Evolutionary conservation across 768 basidiomycete genomes (phyloP), one percentile per base, ranked within the genome.

Genomic region (Myochromella boudieri): DNA sequence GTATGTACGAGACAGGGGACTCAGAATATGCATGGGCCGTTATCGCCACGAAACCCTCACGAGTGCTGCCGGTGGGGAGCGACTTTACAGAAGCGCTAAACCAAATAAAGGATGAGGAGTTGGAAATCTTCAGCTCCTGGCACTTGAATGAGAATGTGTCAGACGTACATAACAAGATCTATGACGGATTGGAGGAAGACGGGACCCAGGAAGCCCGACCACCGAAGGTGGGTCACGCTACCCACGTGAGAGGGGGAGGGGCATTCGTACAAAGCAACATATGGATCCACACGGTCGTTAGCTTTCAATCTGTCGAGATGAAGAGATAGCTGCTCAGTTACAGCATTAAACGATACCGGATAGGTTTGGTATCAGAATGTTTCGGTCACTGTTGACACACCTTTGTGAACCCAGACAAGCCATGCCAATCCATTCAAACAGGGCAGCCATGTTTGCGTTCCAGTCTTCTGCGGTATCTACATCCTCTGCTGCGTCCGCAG

Each of bases 371-470:
- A 33, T 44, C 15, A 46, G 31, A 51, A n/a, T 31, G n/a, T 31
- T 8, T 8, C 29, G n/a, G n/a, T n/a, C n/a, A n/a, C n/a, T n/a
- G n/a, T 31, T 32, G 21, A 49, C 59, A 5, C 49, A 84, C 87
- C 87, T 72, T 58, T 85, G 83, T 1, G 87, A 71, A 11, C 80
- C 84, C 4, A 89, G 57, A 46, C 70, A 72, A 3, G 80, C 83
- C 79, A 89, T 76, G 6, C 86, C 87, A 6, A 81, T 71, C 87
- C 87, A 90, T 59, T 89, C 87, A 42, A 85, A 83, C 12, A 87
- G 63, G 3, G 58, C 63, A 6, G 64, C 59, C 33, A 78, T 63
- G 6, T 69, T 66, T 8, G 68, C 65, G 6, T 74, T 61, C 74
- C 81, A 81, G 46, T 82, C 80, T 34, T 82, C 80, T 7, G 56